A percentile compares a stretch with the other conserved stretches of the same genome.
These are phyloP conservation scores for Mytilinidion resinicola DNA, from an alignment of 495 filamentous ascomycete species.

Conservation along the genomic window DNA sequence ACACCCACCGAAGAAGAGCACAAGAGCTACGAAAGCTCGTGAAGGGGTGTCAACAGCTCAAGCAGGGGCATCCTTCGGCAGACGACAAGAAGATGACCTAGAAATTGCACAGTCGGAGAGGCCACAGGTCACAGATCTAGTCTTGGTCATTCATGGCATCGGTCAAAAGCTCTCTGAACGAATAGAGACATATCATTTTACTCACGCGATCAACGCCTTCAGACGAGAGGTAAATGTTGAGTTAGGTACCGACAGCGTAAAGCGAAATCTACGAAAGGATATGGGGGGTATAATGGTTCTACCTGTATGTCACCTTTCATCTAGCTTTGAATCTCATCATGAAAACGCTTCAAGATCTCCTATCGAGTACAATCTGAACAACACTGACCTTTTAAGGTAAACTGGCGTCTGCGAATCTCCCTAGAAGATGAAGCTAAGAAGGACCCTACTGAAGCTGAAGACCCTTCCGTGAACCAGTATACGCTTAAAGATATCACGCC, in stretches of 20 bases:
- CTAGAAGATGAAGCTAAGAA: constrained; percentile 79
- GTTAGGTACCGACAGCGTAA: constrained; percentile 65
- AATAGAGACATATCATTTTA: constrained; percentile 95
- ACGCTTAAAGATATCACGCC: constrained; percentile 85
- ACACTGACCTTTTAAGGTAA: constrained; percentile 36
- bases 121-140: constrained; percentile 73
- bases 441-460: constrained; percentile 45
- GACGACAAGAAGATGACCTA: constrained; percentile 32
- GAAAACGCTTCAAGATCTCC: neutral
- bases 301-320: constrained; percentile 40
- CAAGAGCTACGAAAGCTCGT: constrained; percentile 45
- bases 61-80: constrained; percentile 28
- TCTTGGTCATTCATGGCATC: constrained; percentile 90
- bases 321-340: neutral
- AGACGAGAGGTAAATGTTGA: constrained; percentile 83
- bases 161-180: constrained; percentile 95
- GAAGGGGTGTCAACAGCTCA: constrained; percentile 39
- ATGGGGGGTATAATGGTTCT: constrained; percentile 70
- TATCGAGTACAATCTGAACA: no score
- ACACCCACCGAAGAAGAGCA: constrained; percentile 54
- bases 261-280: constrained; percentile 61
- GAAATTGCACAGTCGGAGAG: constrained; percentile 51
- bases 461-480: constrained; percentile 57
- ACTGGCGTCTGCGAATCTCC: constrained; percentile 82
- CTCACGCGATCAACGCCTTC: constrained; percentile 86